Conservation (phyloP, 495 filamentous ascomycete species). For the Penicillium riverlandense region DNA sequence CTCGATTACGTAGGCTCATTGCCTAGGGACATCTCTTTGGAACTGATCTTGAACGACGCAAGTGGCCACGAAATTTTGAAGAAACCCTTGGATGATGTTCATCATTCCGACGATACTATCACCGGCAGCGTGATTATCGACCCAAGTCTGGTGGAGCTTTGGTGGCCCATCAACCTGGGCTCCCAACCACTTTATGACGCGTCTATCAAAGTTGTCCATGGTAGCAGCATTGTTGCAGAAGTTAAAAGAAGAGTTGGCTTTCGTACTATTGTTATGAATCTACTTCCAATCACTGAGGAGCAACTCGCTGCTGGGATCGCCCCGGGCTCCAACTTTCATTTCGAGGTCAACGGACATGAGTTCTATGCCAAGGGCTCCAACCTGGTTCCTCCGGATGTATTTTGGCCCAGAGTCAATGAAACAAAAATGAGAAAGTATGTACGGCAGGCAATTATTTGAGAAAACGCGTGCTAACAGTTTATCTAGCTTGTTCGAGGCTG, state of each 20-base stretch:
- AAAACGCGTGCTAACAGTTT: too few species aligned
- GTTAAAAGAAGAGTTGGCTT: conserved; percentile 56
- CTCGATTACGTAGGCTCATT: conserved; percentile 53
- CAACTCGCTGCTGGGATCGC: conserved; percentile 51
- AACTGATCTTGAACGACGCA: conserved; percentile 45
- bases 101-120: conserved; percentile 37
- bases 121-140: conserved; percentile 43
- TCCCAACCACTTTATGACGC: conserved; percentile 53
- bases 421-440: conserved; percentile 34
- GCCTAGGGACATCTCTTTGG: conserved; percentile 39
- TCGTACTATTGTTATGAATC: conserved; percentile 59
- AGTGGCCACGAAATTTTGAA: conserved; percentile 37
- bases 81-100: conserved; percentile 36
- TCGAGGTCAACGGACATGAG: conserved; percentile 60
- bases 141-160: conserved; percentile 36
- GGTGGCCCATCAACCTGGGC: conserved; percentile 58
- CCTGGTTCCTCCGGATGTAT: conserved; percentile 59
- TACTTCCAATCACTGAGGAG: conserved; percentile 48
- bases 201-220: conserved; percentile 37
- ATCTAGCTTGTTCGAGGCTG: too few species aligned
- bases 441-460: too few species aligned
- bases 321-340: conserved; percentile 62
- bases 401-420: conserved; percentile 58
- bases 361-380: conserved; percentile 67
- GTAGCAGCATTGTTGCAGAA: conserved; percentile 28